Base-by-base conservation (phyloP, 2,329 filamentous ascomycete species). In the Penicillium sp. region DNA sequence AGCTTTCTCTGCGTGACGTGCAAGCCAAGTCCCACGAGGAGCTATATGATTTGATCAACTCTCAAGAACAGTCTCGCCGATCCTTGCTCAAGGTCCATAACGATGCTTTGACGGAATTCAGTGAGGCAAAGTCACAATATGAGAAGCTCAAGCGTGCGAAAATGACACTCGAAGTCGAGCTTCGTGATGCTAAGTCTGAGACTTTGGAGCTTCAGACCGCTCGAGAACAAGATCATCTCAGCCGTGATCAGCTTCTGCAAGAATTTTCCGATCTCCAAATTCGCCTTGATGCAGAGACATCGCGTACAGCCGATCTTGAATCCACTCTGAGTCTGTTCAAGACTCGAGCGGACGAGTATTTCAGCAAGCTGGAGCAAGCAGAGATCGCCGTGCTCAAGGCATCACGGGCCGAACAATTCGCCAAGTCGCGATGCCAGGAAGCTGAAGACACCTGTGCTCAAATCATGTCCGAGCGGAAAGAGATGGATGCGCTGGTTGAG, bases 251-350 rank as follows among this genome's bases (percentile, higher is more conserved):
- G 65, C 78, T 97, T 27, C 77, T 97, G 26, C 84, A 95, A 60
- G 93, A 97, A 65, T 95, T 91, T 67, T 84, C 90, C 1, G 93
- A 97, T 62, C 76, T 97, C 42, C 93, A 97, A 63, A 95, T 97
- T 59, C 83, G 90, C 39, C 79, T 97, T 12, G 93, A 97, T 64
- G 85, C 86, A 5, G 93, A 97, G 70, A 82, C 83, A 1, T 95
- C 89, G 1, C 91, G 87, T 66, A 77, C 91, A 27, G 81, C 84
- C 27, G 91, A 98, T 66, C 83, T 95, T 39, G 83, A 82, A 6
- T 86, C 89, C 3, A 95, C 86, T 66, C 78, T 97, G 37, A 84
- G 83, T 51, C 73, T 96, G 52, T 98, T 97, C 77, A 96, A 95
- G 78, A 83, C 82, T 54, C 84, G 91, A 38, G 87, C 91, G 4